Conservation (phyloP, 306 rosid species). For the Gastrolobium villosum region DNA sequence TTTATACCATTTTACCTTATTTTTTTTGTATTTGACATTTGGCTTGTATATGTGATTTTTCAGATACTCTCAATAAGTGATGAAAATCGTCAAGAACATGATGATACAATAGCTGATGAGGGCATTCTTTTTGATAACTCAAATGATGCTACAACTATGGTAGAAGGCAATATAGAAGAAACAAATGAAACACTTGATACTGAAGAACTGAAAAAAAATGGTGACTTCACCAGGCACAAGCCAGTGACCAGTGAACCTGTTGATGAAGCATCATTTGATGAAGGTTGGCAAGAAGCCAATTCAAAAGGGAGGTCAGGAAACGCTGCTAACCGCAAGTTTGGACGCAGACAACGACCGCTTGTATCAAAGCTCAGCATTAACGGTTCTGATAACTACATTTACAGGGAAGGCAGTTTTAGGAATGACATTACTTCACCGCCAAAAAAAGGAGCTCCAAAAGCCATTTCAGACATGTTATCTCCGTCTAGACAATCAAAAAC, state of each 20-base stretch:
- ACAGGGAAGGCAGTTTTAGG: constrained; percentile 59
- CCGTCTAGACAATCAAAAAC: constrained; percentile 62
- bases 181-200: constrained; percentile 43
- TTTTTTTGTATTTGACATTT: constrained; percentile 33
- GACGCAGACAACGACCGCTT: constrained; percentile 64
- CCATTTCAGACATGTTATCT: constrained; percentile 45
- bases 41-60: constrained; percentile 1
- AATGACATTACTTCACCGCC: constrained; percentile 58
- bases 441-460: constrained; percentile 59
- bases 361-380: constrained; percentile 64
- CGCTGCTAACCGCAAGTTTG: constrained; percentile 62
- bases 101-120: constrained; percentile 11
- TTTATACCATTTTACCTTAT: constrained; percentile 10
- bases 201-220: constrained; percentile 35
- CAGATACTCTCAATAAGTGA: too few species aligned
- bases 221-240: too few species aligned
- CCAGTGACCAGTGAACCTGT: constrained; percentile 54
- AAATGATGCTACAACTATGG: constrained; percentile 33
- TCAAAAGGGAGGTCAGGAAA: constrained; percentile 79
- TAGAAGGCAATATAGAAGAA: constrained; percentile 42
- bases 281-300: constrained; percentile 97
- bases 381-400: constrained; percentile 51
- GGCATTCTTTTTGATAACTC: constrained; percentile 45
- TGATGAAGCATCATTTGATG: constrained; percentile 76
- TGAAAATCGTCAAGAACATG: too few species aligned